Conservation (phyloP, 257 asterid genomes). For the Pogostemon cablin region DNA sequence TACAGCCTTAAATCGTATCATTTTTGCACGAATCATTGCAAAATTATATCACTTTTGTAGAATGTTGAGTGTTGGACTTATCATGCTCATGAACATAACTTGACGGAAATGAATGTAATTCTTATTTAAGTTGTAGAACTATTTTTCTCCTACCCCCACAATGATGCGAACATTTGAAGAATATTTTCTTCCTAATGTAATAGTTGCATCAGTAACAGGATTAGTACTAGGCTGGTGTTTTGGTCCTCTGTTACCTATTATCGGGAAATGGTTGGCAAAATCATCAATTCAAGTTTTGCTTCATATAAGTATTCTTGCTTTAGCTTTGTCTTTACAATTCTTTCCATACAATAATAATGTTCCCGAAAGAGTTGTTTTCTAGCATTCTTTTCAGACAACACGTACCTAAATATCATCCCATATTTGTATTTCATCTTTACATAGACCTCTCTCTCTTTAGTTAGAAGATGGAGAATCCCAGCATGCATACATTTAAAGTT, state of each 20-base stretch:
- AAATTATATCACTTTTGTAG: too few species aligned
- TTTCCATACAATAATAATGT: constrained; percentile 96
- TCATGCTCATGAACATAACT: too few species aligned
- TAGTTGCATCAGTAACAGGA: constrained; percentile 82
- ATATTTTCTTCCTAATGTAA: constrained; percentile 73
- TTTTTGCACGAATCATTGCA: too few species aligned
- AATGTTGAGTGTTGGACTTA: too few species aligned
- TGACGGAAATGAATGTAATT: not conserved
- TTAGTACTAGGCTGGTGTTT: constrained; percentile 85
- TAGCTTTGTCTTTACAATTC: constrained; percentile 89
- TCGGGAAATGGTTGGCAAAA: constrained; percentile 74
- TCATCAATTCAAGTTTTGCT: constrained; percentile 65
- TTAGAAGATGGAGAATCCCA: too few species aligned
- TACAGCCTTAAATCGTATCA: too few species aligned
- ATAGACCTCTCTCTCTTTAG: too few species aligned
- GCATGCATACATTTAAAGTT: too few species aligned
- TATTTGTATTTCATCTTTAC: constrained; percentile 4
- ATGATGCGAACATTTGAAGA: constrained; percentile 56
- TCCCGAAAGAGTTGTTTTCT: constrained; percentile 87
- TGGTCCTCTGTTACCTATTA: constrained; percentile 90
- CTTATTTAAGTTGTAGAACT: not conserved
- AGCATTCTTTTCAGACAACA: constrained; percentile 73
- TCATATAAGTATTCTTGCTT: constrained; percentile 65
- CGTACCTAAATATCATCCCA: constrained; percentile 49
- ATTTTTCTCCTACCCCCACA: constrained; percentile 26